Evolutionary conservation across 345 rosid genomes (phyloP).

Genomic region (Kandelia obovata): DNA sequence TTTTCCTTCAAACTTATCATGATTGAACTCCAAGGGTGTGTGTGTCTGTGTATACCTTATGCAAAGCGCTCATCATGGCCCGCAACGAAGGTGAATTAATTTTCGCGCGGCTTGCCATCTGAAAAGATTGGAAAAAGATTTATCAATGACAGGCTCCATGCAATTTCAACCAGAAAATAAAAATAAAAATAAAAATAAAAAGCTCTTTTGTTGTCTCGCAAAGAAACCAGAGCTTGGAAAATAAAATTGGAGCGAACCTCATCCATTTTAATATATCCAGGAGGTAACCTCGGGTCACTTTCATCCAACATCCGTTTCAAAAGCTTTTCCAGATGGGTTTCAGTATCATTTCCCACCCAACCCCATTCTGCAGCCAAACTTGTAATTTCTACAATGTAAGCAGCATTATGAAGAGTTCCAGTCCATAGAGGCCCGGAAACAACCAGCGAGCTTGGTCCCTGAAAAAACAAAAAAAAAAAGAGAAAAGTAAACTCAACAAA

Average conservation of each 20-base stretch:
- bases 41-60: constrained; percentile 34
- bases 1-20: too few relatives aligned
- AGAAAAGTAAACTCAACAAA: background rate
- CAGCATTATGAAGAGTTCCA: constrained; percentile 70
- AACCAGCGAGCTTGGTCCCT: constrained; percentile 44
- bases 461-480: constrained; percentile 2
- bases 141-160: background rate
- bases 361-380: constrained; percentile 66
- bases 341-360: constrained; percentile 57
- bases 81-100: constrained; percentile 65
- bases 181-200: background rate
- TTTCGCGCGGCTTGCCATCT: constrained; percentile 85
- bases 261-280: constrained; percentile 83
- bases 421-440: constrained; percentile 83
- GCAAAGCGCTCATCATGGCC: constrained; percentile 50
- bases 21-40: background rate
- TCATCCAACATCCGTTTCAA: constrained; percentile 69
- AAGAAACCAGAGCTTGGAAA: constrained; percentile 1
- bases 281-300: constrained; percentile 69
- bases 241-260: constrained; percentile 40
- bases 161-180: background rate
- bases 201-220: background rate
- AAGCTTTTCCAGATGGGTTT: constrained; percentile 64
- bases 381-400: constrained; percentile 60
- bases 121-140: constrained; percentile 12